These are phyloP conservation scores for Urtica urens DNA, from an alignment of 306 rosid species.

Conservation along the genomic window DNA sequence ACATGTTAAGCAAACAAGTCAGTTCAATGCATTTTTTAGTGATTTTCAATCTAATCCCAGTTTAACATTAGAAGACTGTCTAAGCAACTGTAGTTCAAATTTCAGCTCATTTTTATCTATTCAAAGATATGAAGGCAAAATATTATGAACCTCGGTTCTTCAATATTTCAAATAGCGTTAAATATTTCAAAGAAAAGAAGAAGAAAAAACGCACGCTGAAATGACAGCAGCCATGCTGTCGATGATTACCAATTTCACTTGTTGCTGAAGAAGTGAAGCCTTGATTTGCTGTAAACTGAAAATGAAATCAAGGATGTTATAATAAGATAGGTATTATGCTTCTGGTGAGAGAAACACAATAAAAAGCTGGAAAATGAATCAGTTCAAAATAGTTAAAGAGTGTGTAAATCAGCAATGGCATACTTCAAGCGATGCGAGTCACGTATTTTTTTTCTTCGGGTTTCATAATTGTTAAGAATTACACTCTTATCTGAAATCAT, in stretches of 20 bases:
- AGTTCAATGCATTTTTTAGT: too few species aligned
- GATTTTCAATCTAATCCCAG: too few species aligned
- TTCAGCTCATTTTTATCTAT: slow-evolving; percentile 3
- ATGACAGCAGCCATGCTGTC: slow-evolving; percentile 91
- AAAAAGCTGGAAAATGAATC: not conserved
- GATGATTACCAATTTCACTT: slow-evolving; percentile 74
- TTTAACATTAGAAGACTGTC: too few species aligned
- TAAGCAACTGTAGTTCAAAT: not conserved
- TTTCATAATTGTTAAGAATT: slow-evolving; percentile 1
- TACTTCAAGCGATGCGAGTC: too few species aligned
- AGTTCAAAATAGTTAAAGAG: too few species aligned
- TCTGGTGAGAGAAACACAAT: not conserved
- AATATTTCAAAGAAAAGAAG: too few species aligned
- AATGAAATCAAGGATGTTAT: too few species aligned
- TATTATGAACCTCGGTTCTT: not conserved
- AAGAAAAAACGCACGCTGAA: slow-evolving; percentile 48
- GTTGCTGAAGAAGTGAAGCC: slow-evolving; percentile 57
- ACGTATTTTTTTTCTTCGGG: too few species aligned
- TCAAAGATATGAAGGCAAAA: not conserved
- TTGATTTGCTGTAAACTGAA: slow-evolving; percentile 73
- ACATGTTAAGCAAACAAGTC: too few species aligned
- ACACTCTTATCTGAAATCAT: slow-evolving; percentile 7
- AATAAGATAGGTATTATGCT: not conserved
- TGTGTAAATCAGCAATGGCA: too few species aligned
- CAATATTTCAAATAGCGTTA: not conserved